Conservation (phyloP, 2,329 filamentous ascomycete species). For the Cladorrhinum sp. region DNA sequence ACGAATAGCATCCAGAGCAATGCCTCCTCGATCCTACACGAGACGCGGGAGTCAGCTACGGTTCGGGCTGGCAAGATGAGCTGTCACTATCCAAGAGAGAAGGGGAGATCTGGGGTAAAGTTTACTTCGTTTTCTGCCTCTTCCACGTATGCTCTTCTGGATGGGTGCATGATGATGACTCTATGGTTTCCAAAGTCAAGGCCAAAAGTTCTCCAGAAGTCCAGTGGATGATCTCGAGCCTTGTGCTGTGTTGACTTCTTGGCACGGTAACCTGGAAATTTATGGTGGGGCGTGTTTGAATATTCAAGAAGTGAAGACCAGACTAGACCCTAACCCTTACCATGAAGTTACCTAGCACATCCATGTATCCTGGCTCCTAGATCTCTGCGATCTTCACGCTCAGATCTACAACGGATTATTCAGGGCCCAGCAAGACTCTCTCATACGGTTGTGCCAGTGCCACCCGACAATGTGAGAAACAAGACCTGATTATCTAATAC, state of each 20-base stretch:
- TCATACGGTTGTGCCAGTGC: no score
- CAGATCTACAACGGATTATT: no score
- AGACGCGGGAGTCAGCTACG: constrained; percentile 28
- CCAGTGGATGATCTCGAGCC: background rate
- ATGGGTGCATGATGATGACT: constrained; percentile 72
- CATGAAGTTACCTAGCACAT: background rate
- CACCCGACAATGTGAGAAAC: no score
- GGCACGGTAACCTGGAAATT: background rate
- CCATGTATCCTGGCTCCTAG: no score
- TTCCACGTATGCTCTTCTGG: constrained; percentile 91
- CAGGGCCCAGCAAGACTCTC: no score
- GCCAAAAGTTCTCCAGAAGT: background rate
- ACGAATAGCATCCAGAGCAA: constrained; percentile 51
- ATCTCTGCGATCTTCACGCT: no score
- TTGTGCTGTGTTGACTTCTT: background rate
- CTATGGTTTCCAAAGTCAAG: constrained; percentile 21
- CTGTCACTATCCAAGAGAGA: constrained; percentile 19
- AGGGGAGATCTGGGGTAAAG: constrained; percentile 10
- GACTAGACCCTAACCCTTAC: background rate
- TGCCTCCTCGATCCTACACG: constrained; percentile 36
- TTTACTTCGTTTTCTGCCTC: constrained; percentile 69
- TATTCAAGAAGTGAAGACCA: no score
- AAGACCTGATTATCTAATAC: no score
- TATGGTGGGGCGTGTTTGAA: background rate
- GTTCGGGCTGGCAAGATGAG: constrained; percentile 24